A percentile compares a stretch with the other conserved stretches of the same genome.
phyloP scores from a whole-genome alignment of 1,284 basidiomycete genomes.

The Anthracocystis setariae region DNA sequence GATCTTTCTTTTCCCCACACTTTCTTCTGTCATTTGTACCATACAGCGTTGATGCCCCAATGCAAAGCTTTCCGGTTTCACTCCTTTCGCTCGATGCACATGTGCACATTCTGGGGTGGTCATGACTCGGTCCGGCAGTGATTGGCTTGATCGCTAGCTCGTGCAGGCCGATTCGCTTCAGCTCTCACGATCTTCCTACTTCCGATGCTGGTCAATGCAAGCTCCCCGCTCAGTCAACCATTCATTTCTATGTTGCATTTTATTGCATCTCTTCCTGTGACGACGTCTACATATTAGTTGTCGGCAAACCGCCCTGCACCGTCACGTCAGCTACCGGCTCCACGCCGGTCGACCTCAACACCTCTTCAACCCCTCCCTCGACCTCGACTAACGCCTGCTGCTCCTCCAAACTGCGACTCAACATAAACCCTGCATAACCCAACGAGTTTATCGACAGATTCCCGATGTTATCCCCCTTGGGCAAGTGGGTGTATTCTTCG shows the following conservation, averaged over 20 bases:
- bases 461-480: slow-evolving; percentile 24
- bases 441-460: slow-evolving; percentile 58
- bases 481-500: slow-evolving; percentile 46
- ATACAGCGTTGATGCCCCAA: not conserved
- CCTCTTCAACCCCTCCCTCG: slow-evolving; percentile 34
- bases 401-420: slow-evolving; percentile 52
- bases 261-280: not conserved
- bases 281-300: slow-evolving; percentile 16
- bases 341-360: slow-evolving; percentile 40
- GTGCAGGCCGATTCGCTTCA: too few species aligned
- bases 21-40: slow-evolving; percentile 1
- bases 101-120: too few species aligned
- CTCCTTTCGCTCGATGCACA: too few species aligned
- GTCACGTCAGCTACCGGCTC: slow-evolving; percentile 48
- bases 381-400: slow-evolving; percentile 39
- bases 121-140: too few species aligned
- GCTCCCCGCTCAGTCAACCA: not conserved
- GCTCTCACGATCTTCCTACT: not conserved
- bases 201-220: not conserved
- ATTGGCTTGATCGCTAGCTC: too few species aligned
- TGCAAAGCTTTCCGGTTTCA: not conserved
- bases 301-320: slow-evolving; percentile 33
- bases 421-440: slow-evolving; percentile 61
- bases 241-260: not conserved
- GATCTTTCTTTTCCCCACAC: too few species aligned